Evolutionary conservation across 768 basidiomycete species (phyloP), one percentile per base, ranked within the genome.

Genomic region (Coprinopsis sp.): DNA sequence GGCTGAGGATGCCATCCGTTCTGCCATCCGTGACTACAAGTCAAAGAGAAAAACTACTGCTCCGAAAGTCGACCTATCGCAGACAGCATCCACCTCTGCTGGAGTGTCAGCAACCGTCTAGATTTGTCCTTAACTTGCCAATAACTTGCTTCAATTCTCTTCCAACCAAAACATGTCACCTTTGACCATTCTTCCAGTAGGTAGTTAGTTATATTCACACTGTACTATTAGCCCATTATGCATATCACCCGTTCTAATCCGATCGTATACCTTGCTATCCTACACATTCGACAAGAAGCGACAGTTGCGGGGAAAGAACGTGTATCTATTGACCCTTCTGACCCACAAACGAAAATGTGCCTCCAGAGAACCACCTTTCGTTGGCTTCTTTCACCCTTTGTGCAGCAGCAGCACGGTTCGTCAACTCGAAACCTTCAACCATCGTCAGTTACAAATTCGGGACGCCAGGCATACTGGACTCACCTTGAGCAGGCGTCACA

Each of bases 1-100:
- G 54, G 94, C 96, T 12, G 96, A 99, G 68, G 96, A 99, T 65
- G 96, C 96, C 48, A 99, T 99, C 66, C 91, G 89, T 44, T 95
- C 94, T 10, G 96, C 96, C 33, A 99, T 99, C 66, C 88, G 91
- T 56, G 87, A 98, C 64, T 98, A 98, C 71, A 81, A 82, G 59
- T 78, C 80, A 50, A 99, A 99, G 74, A 84, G 91, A 47, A 73
- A 54, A n/a, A 29, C 53, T n/a, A 50, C 54, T 65, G 55, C 50
- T 68, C 51, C 71, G 44, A 77, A 19, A 76, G 77, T 42, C 18
- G 81, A 88, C 60, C 84, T 84, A 31, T 66, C 82, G 0, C 83
- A 84, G 55, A 24, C 27, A 24, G 33, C 42, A 3, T 77, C 70
- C 62, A 56, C 71, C 29, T 64, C 69, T 22, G 70, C 78, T 13